phyloP scores from a whole-genome alignment of 2,329 filamentous ascomycete species.

The Penicillium sp. region DNA sequence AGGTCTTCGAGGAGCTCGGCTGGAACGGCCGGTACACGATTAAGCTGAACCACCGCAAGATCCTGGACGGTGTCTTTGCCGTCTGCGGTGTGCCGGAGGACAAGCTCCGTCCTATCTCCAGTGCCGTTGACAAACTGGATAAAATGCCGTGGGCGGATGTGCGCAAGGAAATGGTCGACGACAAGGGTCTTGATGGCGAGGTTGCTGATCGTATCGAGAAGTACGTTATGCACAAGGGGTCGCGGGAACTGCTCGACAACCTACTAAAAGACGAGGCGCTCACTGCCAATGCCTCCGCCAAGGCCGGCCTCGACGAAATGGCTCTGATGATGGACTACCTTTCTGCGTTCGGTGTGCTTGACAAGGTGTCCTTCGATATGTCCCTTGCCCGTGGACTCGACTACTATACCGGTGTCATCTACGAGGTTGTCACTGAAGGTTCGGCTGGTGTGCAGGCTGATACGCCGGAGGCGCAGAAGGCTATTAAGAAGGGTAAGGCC shows the following conservation, averaged over 20 bases:
- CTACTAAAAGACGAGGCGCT: constrained; percentile 66
- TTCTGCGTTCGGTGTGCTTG: constrained; percentile 67
- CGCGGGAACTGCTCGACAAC: constrained; percentile 67
- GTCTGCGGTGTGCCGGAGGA: constrained; percentile 84
- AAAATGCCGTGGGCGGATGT: constrained; percentile 90
- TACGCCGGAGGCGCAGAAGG: constrained; percentile 35
- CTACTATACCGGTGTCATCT: constrained; percentile 88
- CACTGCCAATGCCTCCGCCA: constrained; percentile 67
- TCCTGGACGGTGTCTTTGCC: constrained; percentile 86
- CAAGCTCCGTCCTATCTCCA: constrained; percentile 84
- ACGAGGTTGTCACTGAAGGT: constrained; percentile 80
- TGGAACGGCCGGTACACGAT: constrained; percentile 75
- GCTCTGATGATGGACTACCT: constrained; percentile 76
- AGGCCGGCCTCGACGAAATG: constrained; percentile 78
- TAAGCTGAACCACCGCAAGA: constrained; percentile 93
- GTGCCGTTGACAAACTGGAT: constrained; percentile 92
- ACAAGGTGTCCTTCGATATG: constrained; percentile 81
- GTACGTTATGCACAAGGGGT: constrained; percentile 75
- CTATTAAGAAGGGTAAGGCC: constrained; percentile 45
- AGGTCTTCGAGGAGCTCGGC: constrained; percentile 77
- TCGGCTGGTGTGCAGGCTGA: constrained; percentile 54
- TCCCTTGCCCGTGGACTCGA: constrained; percentile 87
- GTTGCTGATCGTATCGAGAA: constrained; percentile 84
- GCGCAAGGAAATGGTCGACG: constrained; percentile 85
- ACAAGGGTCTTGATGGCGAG: constrained; percentile 73